Conservation (phyloP, 1,139 yeast genomes). For the Nakaseomyces nivariensis region DNA sequence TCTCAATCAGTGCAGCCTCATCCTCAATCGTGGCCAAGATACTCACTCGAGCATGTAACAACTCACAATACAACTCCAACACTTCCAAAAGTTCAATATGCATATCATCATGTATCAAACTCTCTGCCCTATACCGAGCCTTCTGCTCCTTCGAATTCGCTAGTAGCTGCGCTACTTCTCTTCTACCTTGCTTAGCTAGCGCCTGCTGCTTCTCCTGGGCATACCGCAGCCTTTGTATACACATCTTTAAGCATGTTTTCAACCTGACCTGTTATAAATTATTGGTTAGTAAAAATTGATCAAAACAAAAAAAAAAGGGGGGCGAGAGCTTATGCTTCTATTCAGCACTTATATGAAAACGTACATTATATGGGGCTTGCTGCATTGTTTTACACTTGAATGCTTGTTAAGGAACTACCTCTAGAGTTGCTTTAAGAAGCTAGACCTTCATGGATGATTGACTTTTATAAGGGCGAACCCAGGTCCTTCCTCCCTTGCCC, state of each 20-base stretch:
- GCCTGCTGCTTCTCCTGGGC: slow-evolving; percentile 79
- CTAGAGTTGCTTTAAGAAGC: too few species aligned
- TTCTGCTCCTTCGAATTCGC: slow-evolving; percentile 68
- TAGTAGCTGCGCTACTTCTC: slow-evolving; percentile 62
- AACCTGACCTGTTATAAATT: slow-evolving; percentile 33
- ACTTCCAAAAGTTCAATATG: slow-evolving; percentile 73
- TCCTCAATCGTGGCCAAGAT: slow-evolving; percentile 34
- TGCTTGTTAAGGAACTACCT: not conserved
- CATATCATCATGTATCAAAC: slow-evolving; percentile 76
- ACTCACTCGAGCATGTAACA: slow-evolving; percentile 64
- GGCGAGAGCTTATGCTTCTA: too few species aligned
- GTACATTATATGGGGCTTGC: slow-evolving; percentile 13
- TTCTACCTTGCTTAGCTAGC: slow-evolving; percentile 67
- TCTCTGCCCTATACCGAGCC: slow-evolving; percentile 78
- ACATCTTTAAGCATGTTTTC: slow-evolving; percentile 69
- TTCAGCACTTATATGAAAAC: slow-evolving; percentile 1
- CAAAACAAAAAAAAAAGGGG: not conserved
- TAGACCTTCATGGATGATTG: too few species aligned
- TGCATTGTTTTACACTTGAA: slow-evolving; percentile 2
- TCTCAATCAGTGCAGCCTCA: slow-evolving; percentile 21
- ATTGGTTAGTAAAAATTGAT: not conserved
- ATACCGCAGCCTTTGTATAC: slow-evolving; percentile 67
- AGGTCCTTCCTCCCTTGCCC: too few species aligned
- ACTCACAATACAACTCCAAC: slow-evolving; percentile 75
- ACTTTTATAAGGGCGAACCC: too few species aligned